Conservation (phyloP, 192 early-diverging fungal species). For the Podochytrium sp. region DNA sequence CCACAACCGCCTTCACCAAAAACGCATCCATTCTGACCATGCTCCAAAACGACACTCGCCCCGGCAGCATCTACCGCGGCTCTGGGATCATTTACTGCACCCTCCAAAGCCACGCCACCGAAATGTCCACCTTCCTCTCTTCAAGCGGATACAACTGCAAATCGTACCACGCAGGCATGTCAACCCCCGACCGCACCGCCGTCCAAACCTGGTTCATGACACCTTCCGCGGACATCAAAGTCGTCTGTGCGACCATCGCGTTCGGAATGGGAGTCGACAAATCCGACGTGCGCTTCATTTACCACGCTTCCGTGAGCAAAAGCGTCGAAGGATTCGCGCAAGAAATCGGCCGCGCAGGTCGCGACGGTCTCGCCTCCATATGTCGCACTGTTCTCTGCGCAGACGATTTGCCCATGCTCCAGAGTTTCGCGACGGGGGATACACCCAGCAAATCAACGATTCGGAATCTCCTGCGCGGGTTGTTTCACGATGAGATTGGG, state of each 20-base stretch:
- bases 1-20: constrained; percentile 39
- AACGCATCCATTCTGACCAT: background rate
- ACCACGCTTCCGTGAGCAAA: constrained; percentile 78
- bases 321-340: constrained; percentile 84
- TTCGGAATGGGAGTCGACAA: constrained; percentile 95
- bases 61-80: background rate
- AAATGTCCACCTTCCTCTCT: background rate
- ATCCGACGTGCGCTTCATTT: constrained; percentile 84
- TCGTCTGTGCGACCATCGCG: constrained; percentile 86
- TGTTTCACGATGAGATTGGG: background rate
- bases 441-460: background rate
- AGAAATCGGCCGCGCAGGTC: constrained; percentile 42
- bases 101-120: background rate
- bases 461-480: background rate
- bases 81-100: constrained; percentile 1
- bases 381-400: constrained; percentile 32
- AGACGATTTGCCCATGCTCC: constrained; percentile 7
- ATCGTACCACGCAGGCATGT: background rate
- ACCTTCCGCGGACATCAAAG: constrained; percentile 37
- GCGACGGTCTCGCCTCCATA: constrained; percentile 36
- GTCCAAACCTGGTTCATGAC: constrained; percentile 1
- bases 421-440: background rate
- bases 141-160: background rate
- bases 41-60: background rate
- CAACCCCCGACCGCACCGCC: background rate